Evolutionary conservation across 768 basidiomycete species (phyloP).

Genomic region (Phaeotremella skinneri): DNA sequence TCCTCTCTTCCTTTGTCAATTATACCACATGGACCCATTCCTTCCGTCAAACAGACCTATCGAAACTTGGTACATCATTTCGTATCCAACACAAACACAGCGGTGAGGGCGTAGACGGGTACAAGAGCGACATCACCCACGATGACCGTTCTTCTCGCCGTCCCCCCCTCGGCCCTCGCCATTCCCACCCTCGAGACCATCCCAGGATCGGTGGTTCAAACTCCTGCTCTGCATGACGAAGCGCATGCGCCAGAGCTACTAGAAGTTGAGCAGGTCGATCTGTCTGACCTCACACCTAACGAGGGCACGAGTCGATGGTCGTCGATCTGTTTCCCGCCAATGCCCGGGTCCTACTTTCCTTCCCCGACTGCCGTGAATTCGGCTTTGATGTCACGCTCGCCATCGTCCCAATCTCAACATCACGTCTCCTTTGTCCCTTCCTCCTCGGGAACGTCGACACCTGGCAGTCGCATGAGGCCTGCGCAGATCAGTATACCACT

Average conservation of each 20-base stretch:
- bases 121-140: neutral
- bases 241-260: neutral
- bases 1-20: neutral
- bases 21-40: neutral
- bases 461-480: constrained; percentile 25
- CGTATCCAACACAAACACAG: neutral
- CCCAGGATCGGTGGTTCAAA: constrained; percentile 34
- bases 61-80: constrained; percentile 3
- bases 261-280: neutral
- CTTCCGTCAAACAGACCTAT: too few relatives aligned
- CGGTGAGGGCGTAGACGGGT: constrained; percentile 3
- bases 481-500: constrained; percentile 31
- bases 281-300: constrained; percentile 4
- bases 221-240: constrained; percentile 20
- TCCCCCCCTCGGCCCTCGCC: constrained; percentile 28
- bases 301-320: constrained; percentile 20
- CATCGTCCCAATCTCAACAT: neutral
- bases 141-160: constrained; percentile 14
- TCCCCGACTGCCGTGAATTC: neutral
- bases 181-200: constrained; percentile 33
- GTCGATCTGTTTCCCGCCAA: constrained; percentile 14
- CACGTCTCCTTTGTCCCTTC: constrained; percentile 6
- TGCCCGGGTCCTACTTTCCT: constrained; percentile 41
- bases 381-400: neutral
- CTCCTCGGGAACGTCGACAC: constrained; percentile 23